Conservation (phyloP, 2,329 filamentous ascomycete genomes). For the Phaeosphaeriaceae sp. region DNA sequence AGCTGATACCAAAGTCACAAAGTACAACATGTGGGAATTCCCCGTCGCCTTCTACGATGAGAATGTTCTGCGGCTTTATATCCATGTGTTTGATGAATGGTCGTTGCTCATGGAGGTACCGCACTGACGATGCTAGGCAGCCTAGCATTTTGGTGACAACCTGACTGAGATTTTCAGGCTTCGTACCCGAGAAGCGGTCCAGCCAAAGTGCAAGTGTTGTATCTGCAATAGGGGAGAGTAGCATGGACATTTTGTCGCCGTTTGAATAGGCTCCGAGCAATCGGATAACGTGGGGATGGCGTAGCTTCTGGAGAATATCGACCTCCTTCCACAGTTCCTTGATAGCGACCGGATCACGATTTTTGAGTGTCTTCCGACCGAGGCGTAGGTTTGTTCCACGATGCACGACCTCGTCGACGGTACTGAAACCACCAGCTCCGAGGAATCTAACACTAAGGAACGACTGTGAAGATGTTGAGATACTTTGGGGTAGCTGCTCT, state of each 20-base stretch:
- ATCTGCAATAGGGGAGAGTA: constrained; percentile 46
- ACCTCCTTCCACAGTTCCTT: constrained; percentile 47
- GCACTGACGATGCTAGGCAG: constrained; percentile 43
- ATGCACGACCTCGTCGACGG: constrained; percentile 47
- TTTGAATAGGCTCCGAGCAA: constrained; percentile 45
- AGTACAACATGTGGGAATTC: constrained; percentile 44
- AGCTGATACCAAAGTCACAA: constrained; percentile 47
- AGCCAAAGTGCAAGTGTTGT: constrained; percentile 46
- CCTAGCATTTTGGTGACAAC: constrained; percentile 44
- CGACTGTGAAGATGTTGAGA: constrained; percentile 21
- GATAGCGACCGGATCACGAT: constrained; percentile 38
- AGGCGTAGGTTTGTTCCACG: constrained; percentile 42
- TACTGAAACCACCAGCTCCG: constrained; percentile 46
- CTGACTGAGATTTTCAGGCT: constrained; percentile 29
- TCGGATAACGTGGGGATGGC: constrained; percentile 49
- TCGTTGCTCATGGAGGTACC: constrained; percentile 46
- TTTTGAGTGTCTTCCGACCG: constrained; percentile 48
- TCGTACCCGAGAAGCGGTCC: constrained; percentile 24
- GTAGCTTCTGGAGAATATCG: constrained; percentile 44
- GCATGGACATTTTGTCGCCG: constrained; percentile 46
- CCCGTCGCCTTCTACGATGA: constrained; percentile 38
- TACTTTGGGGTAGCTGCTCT: constrained; percentile 7
- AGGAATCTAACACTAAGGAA: constrained; percentile 46
- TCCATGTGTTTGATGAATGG: constrained; percentile 47
- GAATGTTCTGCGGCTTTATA: constrained; percentile 49